Conservation (phyloP, 192 early-diverging fungal genomes). For the Coemansia sp. region DNA sequence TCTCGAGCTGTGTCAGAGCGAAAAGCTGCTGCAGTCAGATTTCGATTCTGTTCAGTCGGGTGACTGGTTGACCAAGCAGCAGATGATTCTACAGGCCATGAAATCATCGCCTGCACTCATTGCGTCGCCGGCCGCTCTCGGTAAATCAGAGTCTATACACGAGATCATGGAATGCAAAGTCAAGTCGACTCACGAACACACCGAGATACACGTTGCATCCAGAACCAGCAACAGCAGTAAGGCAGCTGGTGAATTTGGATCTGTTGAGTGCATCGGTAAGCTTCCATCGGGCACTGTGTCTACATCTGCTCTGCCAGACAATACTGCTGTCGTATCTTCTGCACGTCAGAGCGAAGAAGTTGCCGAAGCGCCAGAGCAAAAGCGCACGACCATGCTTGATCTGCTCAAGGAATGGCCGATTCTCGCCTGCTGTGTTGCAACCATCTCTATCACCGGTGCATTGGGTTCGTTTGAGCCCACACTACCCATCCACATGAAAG, state of each 20-base stretch:
- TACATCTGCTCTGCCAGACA: not conserved
- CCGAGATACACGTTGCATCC: not conserved
- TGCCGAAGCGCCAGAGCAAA: not conserved
- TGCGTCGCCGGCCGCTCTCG: slow-evolving; percentile 10
- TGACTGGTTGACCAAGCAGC: not conserved
- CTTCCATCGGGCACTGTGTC: not conserved
- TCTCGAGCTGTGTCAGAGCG: slow-evolving; percentile 10
- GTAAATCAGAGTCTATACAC: not conserved
- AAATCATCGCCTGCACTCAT: slow-evolving; percentile 15
- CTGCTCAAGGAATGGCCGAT: slow-evolving; percentile 52
- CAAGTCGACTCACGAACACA: not conserved
- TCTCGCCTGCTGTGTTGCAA: slow-evolving; percentile 45
- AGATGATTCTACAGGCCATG: not conserved
- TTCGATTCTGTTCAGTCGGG: no score
- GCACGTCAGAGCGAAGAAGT: not conserved
- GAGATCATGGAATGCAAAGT: not conserved
- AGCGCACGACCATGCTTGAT: slow-evolving; percentile 47
- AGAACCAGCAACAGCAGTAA: not conserved
- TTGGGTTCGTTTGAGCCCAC: slow-evolving; percentile 46
- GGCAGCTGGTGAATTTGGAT: no score
- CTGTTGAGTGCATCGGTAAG: no score
- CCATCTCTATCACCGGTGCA: slow-evolving; percentile 40
- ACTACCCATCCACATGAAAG: slow-evolving; percentile 41
- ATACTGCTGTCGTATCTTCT: not conserved
- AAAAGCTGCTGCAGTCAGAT: slow-evolving; percentile 13